These are phyloP conservation scores for Polyplosphaeria fusca DNA, from an alignment of 495 filamentous ascomycete species.

Conservation along the genomic window DNA sequence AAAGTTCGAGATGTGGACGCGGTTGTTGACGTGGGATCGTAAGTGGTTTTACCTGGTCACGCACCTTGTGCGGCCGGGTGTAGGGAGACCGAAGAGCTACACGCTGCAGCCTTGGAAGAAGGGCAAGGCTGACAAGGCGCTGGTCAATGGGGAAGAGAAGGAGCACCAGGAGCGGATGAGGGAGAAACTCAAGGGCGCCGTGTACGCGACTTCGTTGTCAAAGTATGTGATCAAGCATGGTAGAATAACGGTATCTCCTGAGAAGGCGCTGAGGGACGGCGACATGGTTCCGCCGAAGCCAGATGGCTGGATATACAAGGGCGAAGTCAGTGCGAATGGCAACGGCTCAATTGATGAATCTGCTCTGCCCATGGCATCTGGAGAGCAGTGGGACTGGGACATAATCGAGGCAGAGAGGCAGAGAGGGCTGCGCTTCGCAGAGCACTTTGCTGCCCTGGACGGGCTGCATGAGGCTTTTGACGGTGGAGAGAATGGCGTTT, in stretches of 20 bases:
- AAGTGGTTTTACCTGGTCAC: constrained; percentile 81
- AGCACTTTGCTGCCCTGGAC: constrained; percentile 39
- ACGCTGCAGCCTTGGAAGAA: constrained; percentile 47
- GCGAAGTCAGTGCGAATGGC: constrained; percentile 13
- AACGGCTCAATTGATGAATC: background rate
- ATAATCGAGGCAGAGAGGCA: constrained; percentile 41
- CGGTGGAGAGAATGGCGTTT: constrained; percentile 34
- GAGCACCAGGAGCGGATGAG: constrained; percentile 43
- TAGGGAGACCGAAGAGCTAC: constrained; percentile 49
- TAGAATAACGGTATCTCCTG: constrained; percentile 77
- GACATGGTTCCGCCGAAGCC: constrained; percentile 62
- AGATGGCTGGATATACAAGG: constrained; percentile 30
- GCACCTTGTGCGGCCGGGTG: constrained; percentile 65
- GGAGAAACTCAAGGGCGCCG: constrained; percentile 35
- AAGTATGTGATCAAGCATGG: constrained; percentile 93
- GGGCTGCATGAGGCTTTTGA: constrained; percentile 41
- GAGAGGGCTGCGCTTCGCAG: constrained; percentile 39
- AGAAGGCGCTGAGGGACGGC: constrained; percentile 65
- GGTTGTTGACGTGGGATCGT: constrained; percentile 68
- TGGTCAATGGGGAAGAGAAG: constrained; percentile 43
- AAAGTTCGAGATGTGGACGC: constrained; percentile 64
- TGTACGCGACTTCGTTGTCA: constrained; percentile 72
- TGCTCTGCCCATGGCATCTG: constrained; percentile 9
- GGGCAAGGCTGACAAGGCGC: constrained; percentile 35
- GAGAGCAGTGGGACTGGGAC: constrained; percentile 42